Conservation (phyloP, 2,329 filamentous ascomycete genomes). For the Diplodia intermedia region DNA sequence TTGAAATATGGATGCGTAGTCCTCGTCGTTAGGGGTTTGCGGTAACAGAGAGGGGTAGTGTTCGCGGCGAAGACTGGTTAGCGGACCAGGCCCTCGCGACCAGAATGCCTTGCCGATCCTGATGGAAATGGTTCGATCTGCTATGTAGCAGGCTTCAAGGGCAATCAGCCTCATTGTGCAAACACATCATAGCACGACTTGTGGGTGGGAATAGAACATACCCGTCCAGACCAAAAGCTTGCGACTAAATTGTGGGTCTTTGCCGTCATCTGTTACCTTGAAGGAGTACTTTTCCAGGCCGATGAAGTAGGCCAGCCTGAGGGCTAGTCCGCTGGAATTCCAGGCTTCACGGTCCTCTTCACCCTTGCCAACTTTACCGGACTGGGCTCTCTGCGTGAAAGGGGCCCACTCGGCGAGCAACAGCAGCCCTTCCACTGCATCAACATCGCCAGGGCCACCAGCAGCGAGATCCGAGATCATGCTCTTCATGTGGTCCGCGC, state of each 20-base stretch:
- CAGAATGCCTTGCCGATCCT: conserved; percentile 76
- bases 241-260: conserved; percentile 65
- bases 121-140: conserved; percentile 72
- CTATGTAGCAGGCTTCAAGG: conserved; percentile 66
- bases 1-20: conserved; percentile 73
- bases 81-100: conserved; percentile 71
- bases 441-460: conserved; percentile 70
- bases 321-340: conserved; percentile 77
- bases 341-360: conserved; percentile 77
- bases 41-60: conserved; percentile 73
- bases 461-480: conserved; percentile 71
- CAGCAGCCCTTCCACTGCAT: conserved; percentile 73
- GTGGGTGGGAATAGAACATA: conserved; percentile 30
- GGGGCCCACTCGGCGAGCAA: conserved; percentile 77
- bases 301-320: conserved; percentile 73
- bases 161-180: neutral
- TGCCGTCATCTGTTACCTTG: conserved; percentile 64
- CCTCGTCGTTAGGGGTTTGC: conserved; percentile 65
- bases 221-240: conserved; percentile 73
- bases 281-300: conserved; percentile 73
- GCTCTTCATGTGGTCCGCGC: conserved; percentile 73
- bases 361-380: conserved; percentile 70
- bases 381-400: conserved; percentile 66
- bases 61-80: conserved; percentile 68
- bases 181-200: neutral